Conservation (phyloP, 495 filamentous ascomycete species). For the Annulohypoxylon bovei region DNA sequence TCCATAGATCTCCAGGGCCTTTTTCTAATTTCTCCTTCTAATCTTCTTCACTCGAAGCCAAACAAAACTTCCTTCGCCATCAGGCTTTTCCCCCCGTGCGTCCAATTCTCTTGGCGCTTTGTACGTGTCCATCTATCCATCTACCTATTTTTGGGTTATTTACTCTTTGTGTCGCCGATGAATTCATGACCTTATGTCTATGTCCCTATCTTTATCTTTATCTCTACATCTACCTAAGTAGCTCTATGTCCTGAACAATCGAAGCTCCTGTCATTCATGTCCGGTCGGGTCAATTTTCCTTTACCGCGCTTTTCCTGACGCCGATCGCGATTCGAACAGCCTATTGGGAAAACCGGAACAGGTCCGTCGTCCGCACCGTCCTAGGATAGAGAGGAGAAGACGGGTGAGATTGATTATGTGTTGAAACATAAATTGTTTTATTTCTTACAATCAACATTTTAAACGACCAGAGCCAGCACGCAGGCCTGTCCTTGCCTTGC, state of each 20-base stretch:
- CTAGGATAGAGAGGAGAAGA: constrained; percentile 11
- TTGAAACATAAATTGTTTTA: constrained; percentile 32
- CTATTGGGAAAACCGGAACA: constrained; percentile 21
- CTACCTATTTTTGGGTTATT: constrained; percentile 3
- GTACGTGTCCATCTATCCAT: constrained; percentile 14
- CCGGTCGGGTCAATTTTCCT: constrained; percentile 16
- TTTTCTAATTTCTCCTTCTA: constrained; percentile 6
- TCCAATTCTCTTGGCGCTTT: constrained; percentile 27
- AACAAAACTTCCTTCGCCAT: constrained; percentile 11
- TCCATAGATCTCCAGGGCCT: neutral
- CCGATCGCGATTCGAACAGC: constrained; percentile 32
- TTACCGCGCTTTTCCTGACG: constrained; percentile 31
- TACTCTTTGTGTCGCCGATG: constrained; percentile 23
- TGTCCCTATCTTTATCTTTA: constrained; percentile 19
- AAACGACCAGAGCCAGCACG: neutral
- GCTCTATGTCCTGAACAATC: constrained; percentile 9
- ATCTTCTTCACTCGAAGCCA: constrained; percentile 1
- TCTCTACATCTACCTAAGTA: neutral
- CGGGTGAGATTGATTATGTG: constrained; percentile 11
- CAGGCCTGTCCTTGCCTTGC: neutral
- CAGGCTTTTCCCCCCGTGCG: neutral
- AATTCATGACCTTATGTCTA: constrained; percentile 1
- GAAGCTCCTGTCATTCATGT: constrained; percentile 18
- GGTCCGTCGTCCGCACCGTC: constrained; percentile 19
- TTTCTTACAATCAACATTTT: constrained; percentile 10